Base-by-base conservation (phyloP, 495 filamentous ascomycete genomes). In the Pyrenopolyporus hunteri region DNA sequence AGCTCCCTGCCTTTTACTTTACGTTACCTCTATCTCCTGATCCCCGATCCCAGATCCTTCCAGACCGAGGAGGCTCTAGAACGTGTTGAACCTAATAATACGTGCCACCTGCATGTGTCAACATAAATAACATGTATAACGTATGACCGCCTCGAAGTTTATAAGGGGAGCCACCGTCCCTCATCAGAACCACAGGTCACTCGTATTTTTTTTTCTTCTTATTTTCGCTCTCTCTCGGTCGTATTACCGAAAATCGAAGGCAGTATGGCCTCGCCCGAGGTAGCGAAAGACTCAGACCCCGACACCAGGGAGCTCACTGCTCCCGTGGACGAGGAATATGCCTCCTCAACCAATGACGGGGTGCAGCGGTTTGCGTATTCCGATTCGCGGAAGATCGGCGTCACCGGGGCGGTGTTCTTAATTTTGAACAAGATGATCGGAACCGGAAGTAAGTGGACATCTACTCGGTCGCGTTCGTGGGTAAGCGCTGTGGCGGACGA, bases 341-440 rank as follows among this genome's bases (percentile, higher is more conserved):
- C 33, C 1, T 64, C 63, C 13, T 66, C 61, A 11, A 53, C 45
- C 3, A 56, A 60, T 36, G 67, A 73, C 20, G 63, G 69, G 14
- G 62, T 76, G 10, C 71, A 82, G 55, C 77, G 74, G 32, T 83
- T 75, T 43, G 66, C 55, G 6, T 71, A 73, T 31, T 67, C 73
- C 13, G 80, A 81, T 0, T 75, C 74, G 4, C 66, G 74, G 10
- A 81, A 81, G 63, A 73, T 84, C 8, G 82, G 82, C 2, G 72
- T 83, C 25, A 75, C 75, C 2, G 79, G 80, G 4, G 73, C 82
- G 6, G 77, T 80, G 4, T 84, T 82, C 47, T 49, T 84, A 31
- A 84, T 84, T 32, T 49, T 84, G 37, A 84, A 84, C 63, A 83
- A 83, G 65, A 84, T 84, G 81, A 82, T 84, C 26, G 80, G 82